Percentiles rank a stretch among this genome's conserved stretches.
Conservation (phyloP, 352 stramenopile species). For the Phytophthora uliginosa region DNA sequence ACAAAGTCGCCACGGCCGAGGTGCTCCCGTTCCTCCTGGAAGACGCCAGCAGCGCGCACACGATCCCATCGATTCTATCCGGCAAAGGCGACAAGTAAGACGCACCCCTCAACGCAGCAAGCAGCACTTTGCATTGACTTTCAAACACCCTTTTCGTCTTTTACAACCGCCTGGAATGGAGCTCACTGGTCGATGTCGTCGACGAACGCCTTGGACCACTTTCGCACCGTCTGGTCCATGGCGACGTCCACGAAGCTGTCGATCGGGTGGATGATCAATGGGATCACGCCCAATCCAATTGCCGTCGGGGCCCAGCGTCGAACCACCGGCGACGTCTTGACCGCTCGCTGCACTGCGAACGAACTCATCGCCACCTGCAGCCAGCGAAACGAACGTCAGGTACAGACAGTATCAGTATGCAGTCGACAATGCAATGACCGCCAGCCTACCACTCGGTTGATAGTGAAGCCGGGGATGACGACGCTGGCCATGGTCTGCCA, state of each 20-base stretch:
- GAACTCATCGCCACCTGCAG: slow-evolving; percentile 57
- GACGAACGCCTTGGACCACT: slow-evolving; percentile 50
- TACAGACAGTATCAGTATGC: background rate
- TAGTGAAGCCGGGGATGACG: slow-evolving; percentile 85
- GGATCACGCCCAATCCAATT: slow-evolving; percentile 83
- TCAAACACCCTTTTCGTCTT: background rate
- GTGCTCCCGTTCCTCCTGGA: slow-evolving; percentile 34
- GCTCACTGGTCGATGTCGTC: slow-evolving; percentile 24
- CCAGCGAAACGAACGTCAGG: background rate
- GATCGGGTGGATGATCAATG: slow-evolving; percentile 91
- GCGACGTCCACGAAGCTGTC: slow-evolving; percentile 70
- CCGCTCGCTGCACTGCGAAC: slow-evolving; percentile 41
- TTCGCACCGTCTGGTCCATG: slow-evolving; percentile 67
- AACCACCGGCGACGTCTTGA: slow-evolving; percentile 56
- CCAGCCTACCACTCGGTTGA: slow-evolving; percentile 74
- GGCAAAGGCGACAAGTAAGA: slow-evolving; percentile 17
- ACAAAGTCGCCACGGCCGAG: slow-evolving; percentile 25
- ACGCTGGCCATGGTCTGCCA: slow-evolving; percentile 90
- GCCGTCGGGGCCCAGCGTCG: slow-evolving; percentile 76
- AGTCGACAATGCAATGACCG: too few relatives aligned
- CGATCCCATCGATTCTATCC: slow-evolving; percentile 10
- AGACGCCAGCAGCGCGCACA: slow-evolving; percentile 20
- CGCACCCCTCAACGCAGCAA: background rate
- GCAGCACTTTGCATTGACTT: background rate
- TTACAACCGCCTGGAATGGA: too few relatives aligned